Conservation (phyloP, 805 yeast species). For the Kuraishia cidri region DNA sequence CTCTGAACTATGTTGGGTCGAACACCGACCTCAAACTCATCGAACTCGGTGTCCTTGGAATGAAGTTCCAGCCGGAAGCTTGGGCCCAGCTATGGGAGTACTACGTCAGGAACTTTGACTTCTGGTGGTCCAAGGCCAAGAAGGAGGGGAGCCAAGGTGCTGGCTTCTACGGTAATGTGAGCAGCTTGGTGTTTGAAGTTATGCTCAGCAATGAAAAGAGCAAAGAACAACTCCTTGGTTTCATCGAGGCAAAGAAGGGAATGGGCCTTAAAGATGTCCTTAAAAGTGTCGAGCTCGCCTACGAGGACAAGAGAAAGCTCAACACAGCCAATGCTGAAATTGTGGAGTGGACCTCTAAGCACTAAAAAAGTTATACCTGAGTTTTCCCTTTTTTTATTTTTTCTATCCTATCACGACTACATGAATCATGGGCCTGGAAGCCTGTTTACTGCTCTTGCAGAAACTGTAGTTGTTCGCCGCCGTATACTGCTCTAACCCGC, state of each 20-base stretch:
- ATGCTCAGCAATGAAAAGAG: constrained; percentile 9
- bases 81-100: constrained; percentile 40
- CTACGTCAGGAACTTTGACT: constrained; percentile 43
- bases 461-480: constrained; percentile 7
- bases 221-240: too few relatives aligned
- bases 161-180: constrained; percentile 35
- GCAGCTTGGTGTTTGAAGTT: constrained; percentile 27
- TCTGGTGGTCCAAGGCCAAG: constrained; percentile 39
- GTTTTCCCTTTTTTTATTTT: too few relatives aligned
- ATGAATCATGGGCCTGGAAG: too few relatives aligned
- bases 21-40: constrained; percentile 47
- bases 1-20: constrained; percentile 46
- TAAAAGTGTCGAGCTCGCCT: constrained; percentile 4
- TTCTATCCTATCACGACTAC: too few relatives aligned
- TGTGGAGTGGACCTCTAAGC: constrained; percentile 3
- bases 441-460: too few relatives aligned
- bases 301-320: constrained; percentile 14
- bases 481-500: constrained; percentile 12
- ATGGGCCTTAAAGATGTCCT: constrained; percentile 1
- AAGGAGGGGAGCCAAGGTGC: constrained; percentile 33
- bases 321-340: constrained; percentile 13
- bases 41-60: constrained; percentile 52
- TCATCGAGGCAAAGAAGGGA: too few relatives aligned
- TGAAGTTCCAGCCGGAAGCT: constrained; percentile 24
- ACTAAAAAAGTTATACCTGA: too few relatives aligned